Base-by-base conservation (phyloP, 768 basidiomycete species). In the Suillus cothurnatus region DNA sequence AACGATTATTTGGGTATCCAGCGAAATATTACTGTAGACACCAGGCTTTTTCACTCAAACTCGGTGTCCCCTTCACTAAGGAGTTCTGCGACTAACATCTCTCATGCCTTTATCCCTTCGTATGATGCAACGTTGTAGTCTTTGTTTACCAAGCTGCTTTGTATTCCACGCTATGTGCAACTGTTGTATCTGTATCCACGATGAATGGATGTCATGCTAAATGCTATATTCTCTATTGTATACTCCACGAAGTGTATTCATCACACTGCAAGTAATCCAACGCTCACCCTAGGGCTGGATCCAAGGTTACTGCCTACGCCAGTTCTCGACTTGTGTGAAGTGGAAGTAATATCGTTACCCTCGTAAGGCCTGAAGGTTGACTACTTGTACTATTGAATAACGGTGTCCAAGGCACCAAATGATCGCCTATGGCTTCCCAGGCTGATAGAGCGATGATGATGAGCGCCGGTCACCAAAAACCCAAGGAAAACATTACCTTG, bases 401-500 rank as follows among this genome's bases (percentile, higher is more conserved):
- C 19, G 26, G 32, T 52, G 15, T 62, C 23, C 9, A 23, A 19
- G 31, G 23, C 39, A 61, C 12, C 19, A 34, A n/a, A 17, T 8
- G 34, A 26, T 58, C 36, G 21, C 28, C 17, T 61, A 64, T 59
- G 38, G 12, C 12, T 31, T 59, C 28, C 58, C 58, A 59, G 58
- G 58, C 58, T 59, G 39, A 39, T 41, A 9, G 26, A 57, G 8
- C 9, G 23, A 36, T 56, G 12, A 28, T 39, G 3, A 21, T 59
- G 6, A 59, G 58, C 26, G 6, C 26, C 14, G 6, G 31, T 28
- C 39, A 28, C 39, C 26, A 19, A 41, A 41, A 41, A 59, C 8
- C 17, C 26, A 41, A 23, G 8, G 38, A 47, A 34, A 43, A 56
- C 61, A 19, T 58, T 55, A 66, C 41, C 63, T 74, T 80, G 53